Conservation (phyloP, 169 alveolate genomes). For the Ichthyophthirius multifiliis region DNA sequence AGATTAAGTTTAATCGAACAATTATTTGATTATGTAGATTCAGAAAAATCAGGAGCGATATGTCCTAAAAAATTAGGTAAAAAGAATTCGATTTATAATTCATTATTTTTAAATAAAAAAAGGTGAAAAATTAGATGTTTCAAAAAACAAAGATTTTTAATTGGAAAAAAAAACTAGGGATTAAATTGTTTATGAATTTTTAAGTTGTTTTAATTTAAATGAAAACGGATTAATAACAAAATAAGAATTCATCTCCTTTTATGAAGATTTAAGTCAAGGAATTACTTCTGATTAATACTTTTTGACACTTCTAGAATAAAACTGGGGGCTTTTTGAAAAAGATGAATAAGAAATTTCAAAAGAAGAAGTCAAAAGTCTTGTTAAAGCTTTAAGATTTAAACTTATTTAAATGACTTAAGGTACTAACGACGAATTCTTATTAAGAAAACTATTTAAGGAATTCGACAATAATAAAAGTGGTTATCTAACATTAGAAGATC, state of each 20-base stretch:
- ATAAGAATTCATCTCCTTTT: slow-evolving; percentile 24
- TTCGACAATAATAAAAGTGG: slow-evolving; percentile 24
- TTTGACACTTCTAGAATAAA: slow-evolving; percentile 23
- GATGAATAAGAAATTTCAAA: slow-evolving; percentile 9
- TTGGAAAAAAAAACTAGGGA: slow-evolving; percentile 12
- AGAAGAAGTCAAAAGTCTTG: slow-evolving; percentile 9
- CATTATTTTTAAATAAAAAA: not conserved
- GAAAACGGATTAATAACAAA: not conserved
- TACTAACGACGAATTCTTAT: slow-evolving; percentile 28
- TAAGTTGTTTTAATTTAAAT: not conserved
- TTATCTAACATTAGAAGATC: slow-evolving; percentile 26
- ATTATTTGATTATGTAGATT: not conserved
- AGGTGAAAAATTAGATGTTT: slow-evolving; percentile 1
- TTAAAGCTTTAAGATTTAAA: not conserved
- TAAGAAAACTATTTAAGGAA: slow-evolving; percentile 19
- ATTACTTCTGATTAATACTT: slow-evolving; percentile 45
- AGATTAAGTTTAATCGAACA: not conserved
- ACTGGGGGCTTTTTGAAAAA: slow-evolving; percentile 39
- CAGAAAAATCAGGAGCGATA: not conserved
- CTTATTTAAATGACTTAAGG: not conserved
- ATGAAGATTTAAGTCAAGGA: slow-evolving; percentile 40
- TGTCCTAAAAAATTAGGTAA: not conserved
- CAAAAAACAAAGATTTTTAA: slow-evolving; percentile 4
- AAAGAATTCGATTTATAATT: not conserved
- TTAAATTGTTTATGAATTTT: slow-evolving; percentile 1